Conservation (phyloP, 768 basidiomycete species). For the Kwoniella shandongensis region DNA sequence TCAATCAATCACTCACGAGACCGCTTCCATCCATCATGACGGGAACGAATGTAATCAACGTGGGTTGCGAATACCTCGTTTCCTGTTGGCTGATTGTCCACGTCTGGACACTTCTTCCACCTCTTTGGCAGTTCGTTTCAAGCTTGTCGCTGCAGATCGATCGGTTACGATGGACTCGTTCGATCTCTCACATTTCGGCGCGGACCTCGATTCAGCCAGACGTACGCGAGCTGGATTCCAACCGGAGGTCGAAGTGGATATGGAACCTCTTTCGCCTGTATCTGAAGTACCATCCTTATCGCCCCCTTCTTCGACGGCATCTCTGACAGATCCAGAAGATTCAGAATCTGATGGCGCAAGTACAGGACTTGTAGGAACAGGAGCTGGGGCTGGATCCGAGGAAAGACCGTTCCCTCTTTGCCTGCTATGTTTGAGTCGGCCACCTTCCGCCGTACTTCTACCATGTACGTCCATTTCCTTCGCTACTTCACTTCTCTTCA, state of each 20-base stretch:
- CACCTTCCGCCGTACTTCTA: slow-evolving; percentile 34
- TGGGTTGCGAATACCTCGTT: too few relatives aligned
- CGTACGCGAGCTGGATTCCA: neutral
- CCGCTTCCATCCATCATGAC: too few relatives aligned
- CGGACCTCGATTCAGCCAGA: slow-evolving; percentile 8
- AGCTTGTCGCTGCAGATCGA: too few relatives aligned
- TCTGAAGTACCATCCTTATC: neutral
- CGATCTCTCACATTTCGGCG: slow-evolving; percentile 3
- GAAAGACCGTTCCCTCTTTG: slow-evolving; percentile 31
- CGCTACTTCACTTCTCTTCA: neutral
- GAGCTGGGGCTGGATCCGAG: too few relatives aligned
- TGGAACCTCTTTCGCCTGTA: neutral
- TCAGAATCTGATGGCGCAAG: neutral
- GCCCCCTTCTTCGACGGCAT: neutral
- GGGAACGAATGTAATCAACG: too few relatives aligned
- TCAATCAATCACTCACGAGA: too few relatives aligned
- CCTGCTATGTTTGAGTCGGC: slow-evolving; percentile 33
- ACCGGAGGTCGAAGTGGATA: neutral
- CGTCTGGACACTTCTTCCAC: too few relatives aligned
- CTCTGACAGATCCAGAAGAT: neutral
- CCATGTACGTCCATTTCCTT: slow-evolving; percentile 30
- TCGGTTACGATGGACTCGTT: neutral
- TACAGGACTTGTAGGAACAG: neutral
- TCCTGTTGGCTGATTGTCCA: too few relatives aligned
- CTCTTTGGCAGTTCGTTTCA: too few relatives aligned